These are phyloP conservation scores for Fusarium humuli DNA, from an alignment of 2,329 filamentous ascomycete genomes.

Conservation along the genomic window DNA sequence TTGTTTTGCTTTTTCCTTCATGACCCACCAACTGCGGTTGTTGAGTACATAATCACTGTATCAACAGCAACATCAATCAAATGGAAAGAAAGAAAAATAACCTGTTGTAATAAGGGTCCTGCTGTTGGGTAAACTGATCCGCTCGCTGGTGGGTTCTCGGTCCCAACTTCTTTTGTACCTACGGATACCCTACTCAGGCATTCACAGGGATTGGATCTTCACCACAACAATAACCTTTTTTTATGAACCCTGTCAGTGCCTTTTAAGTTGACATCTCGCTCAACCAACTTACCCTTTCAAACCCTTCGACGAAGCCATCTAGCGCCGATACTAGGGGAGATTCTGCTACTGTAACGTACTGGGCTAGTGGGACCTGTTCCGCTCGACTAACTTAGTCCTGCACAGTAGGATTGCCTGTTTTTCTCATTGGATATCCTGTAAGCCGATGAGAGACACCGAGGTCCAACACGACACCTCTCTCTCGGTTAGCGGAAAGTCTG, in stretches of 20 bases:
- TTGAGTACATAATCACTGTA: not conserved
- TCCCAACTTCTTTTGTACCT: not conserved
- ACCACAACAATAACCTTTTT: slow-evolving; percentile 19
- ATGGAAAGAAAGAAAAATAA: slow-evolving; percentile 18
- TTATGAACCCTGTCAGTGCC: not conserved
- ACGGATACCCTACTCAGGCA: not conserved
- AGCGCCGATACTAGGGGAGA: slow-evolving; percentile 23
- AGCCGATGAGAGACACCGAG: slow-evolving; percentile 26
- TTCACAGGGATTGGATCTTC: slow-evolving; percentile 14
- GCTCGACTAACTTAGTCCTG: slow-evolving; percentile 7
- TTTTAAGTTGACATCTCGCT: not conserved
- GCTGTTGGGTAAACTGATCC: slow-evolving; percentile 40
- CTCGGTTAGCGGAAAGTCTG: slow-evolving; percentile 9
- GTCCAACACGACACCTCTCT: slow-evolving; percentile 10
- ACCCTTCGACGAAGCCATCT: slow-evolving; percentile 13
- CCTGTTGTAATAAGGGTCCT: slow-evolving; percentile 41
- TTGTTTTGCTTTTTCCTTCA: slow-evolving; percentile 10
- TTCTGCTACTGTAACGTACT: not conserved
- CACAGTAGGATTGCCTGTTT: slow-evolving; percentile 16
- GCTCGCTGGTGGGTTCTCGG: slow-evolving; percentile 2
- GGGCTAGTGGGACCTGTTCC: slow-evolving; percentile 24
- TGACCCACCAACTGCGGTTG: slow-evolving; percentile 3
- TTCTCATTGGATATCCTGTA: slow-evolving; percentile 24
- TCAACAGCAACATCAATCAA: not conserved
- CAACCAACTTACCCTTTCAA: not conserved